Conservation (phyloP, 2,329 filamentous ascomycete species). For the Trichoderma afroharzianum region DNA sequence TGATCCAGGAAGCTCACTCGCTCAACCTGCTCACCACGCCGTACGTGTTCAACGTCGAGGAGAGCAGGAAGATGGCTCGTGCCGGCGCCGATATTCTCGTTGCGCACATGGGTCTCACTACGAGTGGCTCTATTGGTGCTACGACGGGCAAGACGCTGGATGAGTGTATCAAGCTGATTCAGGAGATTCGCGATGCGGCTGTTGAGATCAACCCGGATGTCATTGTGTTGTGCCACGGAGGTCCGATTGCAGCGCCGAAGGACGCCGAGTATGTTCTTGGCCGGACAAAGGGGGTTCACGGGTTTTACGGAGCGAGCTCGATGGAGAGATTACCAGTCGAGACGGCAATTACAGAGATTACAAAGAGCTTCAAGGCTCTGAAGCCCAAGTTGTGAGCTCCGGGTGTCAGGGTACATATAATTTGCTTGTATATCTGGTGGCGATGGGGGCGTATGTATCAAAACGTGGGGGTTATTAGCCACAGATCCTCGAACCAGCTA, state of each 20-base stretch:
- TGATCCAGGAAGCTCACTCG: slow-evolving; percentile 57
- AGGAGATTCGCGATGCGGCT: slow-evolving; percentile 61
- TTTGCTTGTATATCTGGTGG: not conserved
- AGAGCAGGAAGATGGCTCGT: slow-evolving; percentile 58
- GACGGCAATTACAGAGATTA: slow-evolving; percentile 53
- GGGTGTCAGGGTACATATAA: not conserved
- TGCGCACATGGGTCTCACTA: slow-evolving; percentile 66
- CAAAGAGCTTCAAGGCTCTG: slow-evolving; percentile 23
- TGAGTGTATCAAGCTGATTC: slow-evolving; percentile 58
- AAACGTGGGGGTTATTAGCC: not conserved
- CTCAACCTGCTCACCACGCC: slow-evolving; percentile 64
- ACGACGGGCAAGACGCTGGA: slow-evolving; percentile 58
- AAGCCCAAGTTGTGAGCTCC: not conserved
- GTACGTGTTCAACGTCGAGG: slow-evolving; percentile 63
- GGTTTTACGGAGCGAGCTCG: slow-evolving; percentile 67
- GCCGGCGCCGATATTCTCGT: slow-evolving; percentile 66
- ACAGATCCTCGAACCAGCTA: too few relatives aligned
- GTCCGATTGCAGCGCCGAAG: slow-evolving; percentile 60
- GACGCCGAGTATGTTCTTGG: slow-evolving; percentile 62
- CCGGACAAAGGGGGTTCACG: slow-evolving; percentile 61
- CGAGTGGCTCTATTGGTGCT: slow-evolving; percentile 61
- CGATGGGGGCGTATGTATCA: not conserved
- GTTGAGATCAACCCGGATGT: slow-evolving; percentile 53
- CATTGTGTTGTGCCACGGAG: slow-evolving; percentile 67
- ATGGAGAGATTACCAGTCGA: slow-evolving; percentile 69